Conservation (phyloP, 306 rosid species). For the Pyrus communis region DNA sequence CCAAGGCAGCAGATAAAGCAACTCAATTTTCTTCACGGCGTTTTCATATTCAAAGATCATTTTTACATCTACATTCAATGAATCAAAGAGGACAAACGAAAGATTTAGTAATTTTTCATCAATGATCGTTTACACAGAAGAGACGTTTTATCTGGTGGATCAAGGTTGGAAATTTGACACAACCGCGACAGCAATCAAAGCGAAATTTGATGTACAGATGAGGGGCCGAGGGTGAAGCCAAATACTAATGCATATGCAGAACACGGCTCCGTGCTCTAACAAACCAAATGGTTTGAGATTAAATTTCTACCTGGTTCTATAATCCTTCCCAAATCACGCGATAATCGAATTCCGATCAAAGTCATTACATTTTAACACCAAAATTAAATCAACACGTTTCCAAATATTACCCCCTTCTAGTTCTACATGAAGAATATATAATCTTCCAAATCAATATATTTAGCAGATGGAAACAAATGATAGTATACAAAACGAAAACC, state of each 20-base stretch:
- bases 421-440: neutral
- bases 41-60: neutral
- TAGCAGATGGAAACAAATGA: neutral
- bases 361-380: neutral
- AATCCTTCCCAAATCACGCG: neutral
- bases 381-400: neutral
- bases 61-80: too few species aligned
- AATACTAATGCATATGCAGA: neutral
- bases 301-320: neutral
- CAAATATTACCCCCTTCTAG: neutral
- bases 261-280: neutral
- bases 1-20: neutral
- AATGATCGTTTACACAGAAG: neutral
- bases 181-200: neutral
- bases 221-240: neutral
- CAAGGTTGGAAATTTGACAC: neutral
- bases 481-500: neutral
- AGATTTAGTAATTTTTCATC: neutral
- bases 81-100: neutral
- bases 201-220: neutral
- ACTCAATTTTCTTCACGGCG: neutral
- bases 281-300: neutral
- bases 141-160: neutral
- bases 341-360: neutral
- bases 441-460: neutral